Evolutionary conservation across 352 stramenopile genomes (phyloP), one percentile per base, ranked within the genome.

Genomic region (Phytophthora brassicae): DNA sequence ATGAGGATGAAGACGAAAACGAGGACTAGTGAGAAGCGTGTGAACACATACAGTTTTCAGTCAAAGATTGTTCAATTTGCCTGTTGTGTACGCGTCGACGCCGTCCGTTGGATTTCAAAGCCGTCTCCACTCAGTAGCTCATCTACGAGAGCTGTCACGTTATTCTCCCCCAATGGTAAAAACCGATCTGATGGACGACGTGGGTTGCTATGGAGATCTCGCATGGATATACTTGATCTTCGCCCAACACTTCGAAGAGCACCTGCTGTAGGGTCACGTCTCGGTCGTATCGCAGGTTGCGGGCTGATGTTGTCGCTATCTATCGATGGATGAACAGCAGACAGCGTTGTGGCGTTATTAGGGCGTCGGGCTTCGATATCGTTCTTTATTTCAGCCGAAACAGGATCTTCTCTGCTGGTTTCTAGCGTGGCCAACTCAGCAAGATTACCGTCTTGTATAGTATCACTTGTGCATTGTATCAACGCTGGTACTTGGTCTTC

Each of bases 41-140:
- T n/a, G n/a, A n/a, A n/a, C n/a, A n/a, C n/a, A 44, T 17, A 55
- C 43, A 13, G 13, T 29, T 26, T 31, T 31, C 8, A 58, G 43
- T 22, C 33, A 16, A n/a, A 43, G 12, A 39, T 38, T 38, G 31
- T n/a, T 38, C 13, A 46, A 53, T 14, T 71, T 47, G 39, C 38
- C 8, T 28, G 71, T 43, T 60, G 60, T 12, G 47, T 48, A 53
- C 36, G 31, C 1, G 56, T 41, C 35, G 61, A 71, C 31, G 56
- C 22, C 4, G 61, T 74, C 42, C 54, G 52, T 33, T 71, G 61
- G 11, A 74, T 33, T 28, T 74, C 36, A 38, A 86, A 91, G 4
- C 80, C 82, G 38, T 89, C 76, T 20, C 64, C 66, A 19, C 70
- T 73, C 7, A 90, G 44, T 13, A 92, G 52, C 35, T 72, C 58